phyloP scores from a whole-genome alignment of 2,329 filamentous ascomycete genomes.

The Bipolaris bicolor region DNA sequence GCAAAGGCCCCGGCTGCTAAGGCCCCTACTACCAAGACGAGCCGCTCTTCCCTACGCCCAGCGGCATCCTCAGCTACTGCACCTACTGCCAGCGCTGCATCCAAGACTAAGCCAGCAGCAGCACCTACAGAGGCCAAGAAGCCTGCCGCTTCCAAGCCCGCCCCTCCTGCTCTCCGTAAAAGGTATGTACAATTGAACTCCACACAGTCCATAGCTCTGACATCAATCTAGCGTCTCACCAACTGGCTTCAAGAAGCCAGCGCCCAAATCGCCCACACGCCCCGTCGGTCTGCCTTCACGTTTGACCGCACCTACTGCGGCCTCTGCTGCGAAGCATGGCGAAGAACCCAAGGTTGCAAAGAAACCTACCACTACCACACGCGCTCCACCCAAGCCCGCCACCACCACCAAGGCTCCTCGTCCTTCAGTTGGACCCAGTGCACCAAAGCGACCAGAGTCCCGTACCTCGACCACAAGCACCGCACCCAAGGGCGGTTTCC shows the following conservation, averaged over 20 bases:
- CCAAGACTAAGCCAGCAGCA: slow-evolving; percentile 18
- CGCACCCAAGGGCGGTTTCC: slow-evolving; percentile 71
- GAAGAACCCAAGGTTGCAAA: slow-evolving; percentile 48
- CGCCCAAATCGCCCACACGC: slow-evolving; percentile 68
- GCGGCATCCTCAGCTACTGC: slow-evolving; percentile 29
- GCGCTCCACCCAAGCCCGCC: slow-evolving; percentile 37
- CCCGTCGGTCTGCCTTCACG: slow-evolving; percentile 70
- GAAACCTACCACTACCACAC: slow-evolving; percentile 49
- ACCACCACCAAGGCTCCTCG: slow-evolving; percentile 40
- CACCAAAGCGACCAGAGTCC: slow-evolving; percentile 58
- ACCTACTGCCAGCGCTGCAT: slow-evolving; percentile 30
- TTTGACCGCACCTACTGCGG: slow-evolving; percentile 71
- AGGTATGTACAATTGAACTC: slow-evolving; percentile 16
- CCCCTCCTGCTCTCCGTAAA: slow-evolving; percentile 14
- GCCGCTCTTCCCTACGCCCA: slow-evolving; percentile 36
- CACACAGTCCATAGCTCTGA: slow-evolving; percentile 10
- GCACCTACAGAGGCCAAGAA: slow-evolving; percentile 21
- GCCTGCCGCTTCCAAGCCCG: slow-evolving; percentile 19
- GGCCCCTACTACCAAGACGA: slow-evolving; percentile 33
- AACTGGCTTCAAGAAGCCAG: slow-evolving; percentile 47
- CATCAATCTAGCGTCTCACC: slow-evolving; percentile 27
- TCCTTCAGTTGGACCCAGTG: slow-evolving; percentile 44
- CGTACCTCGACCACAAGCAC: slow-evolving; percentile 59
- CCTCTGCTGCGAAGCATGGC: slow-evolving; percentile 68
- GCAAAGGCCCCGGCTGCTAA: slow-evolving; percentile 10